These are phyloP conservation scores for Aspergillus cejpii DNA, from an alignment of 2,329 filamentous ascomycete genomes.

Conservation along the genomic window DNA sequence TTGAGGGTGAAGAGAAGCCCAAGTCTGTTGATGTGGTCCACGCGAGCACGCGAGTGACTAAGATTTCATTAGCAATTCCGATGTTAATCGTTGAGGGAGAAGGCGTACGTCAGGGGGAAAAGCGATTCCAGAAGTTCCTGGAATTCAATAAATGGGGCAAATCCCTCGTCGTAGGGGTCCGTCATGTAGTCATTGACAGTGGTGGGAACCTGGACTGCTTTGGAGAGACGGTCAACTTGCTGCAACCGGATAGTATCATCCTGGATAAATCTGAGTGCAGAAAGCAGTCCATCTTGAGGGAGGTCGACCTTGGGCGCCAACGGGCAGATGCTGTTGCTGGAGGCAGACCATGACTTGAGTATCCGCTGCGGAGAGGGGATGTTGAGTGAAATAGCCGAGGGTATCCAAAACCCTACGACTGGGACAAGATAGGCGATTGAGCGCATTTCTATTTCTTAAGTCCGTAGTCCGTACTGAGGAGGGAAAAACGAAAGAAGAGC, in stretches of 20 bases:
- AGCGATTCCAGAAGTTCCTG: slow-evolving; percentile 45
- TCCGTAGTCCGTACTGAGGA: not conserved
- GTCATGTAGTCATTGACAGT: slow-evolving; percentile 27
- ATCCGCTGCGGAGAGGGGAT: slow-evolving; percentile 24
- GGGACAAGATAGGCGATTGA: slow-evolving; percentile 1
- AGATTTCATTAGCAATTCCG: slow-evolving; percentile 5
- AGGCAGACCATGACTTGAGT: slow-evolving; percentile 8
- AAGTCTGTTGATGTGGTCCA: slow-evolving; percentile 56
- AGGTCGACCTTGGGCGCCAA: slow-evolving; percentile 24
- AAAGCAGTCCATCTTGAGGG: slow-evolving; percentile 25
- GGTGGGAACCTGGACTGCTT: slow-evolving; percentile 52
- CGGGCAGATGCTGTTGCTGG: slow-evolving; percentile 22
- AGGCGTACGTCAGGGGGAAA: slow-evolving; percentile 46
- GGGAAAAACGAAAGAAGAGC: not conserved
- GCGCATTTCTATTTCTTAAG: not conserved
- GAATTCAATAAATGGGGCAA: slow-evolving; percentile 53
- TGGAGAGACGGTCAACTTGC: slow-evolving; percentile 48
- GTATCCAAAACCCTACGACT: not conserved
- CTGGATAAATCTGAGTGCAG: slow-evolving; percentile 25
- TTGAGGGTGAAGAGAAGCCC: slow-evolving; percentile 56
- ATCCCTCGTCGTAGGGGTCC: slow-evolving; percentile 52
- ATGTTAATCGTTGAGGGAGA: not conserved
- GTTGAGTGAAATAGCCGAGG: slow-evolving; percentile 14
- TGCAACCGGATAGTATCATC: slow-evolving; percentile 27
- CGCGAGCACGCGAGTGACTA: slow-evolving; percentile 35